Percentiles rank a stretch among this genome's conserved stretches.
phyloP scores from a whole-genome alignment of 768 basidiomycete genomes.

The Vararia minispora region DNA sequence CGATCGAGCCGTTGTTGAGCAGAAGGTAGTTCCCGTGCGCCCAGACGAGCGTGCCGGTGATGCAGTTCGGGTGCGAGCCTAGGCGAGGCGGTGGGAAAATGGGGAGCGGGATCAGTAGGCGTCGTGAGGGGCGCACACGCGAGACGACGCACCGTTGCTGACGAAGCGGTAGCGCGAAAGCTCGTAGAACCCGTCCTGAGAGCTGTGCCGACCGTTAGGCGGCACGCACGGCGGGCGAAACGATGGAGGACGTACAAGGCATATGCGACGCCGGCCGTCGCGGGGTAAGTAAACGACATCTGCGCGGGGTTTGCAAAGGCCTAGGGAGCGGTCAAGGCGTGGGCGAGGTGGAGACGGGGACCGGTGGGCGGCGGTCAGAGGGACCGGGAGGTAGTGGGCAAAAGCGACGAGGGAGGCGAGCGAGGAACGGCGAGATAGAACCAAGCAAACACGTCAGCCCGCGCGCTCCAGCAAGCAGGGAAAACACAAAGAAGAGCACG shows the following conservation, averaged over 20 bases:
- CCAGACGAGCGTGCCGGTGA: slow-evolving; percentile 82
- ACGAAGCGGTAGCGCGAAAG: slow-evolving; percentile 84
- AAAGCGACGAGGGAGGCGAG: too few species aligned
- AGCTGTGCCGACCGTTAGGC: slow-evolving; percentile 31
- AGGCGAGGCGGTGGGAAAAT: slow-evolving; percentile 2
- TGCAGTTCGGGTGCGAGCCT: slow-evolving; percentile 83
- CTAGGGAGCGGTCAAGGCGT: slow-evolving; percentile 27
- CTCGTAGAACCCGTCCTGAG: slow-evolving; percentile 72
- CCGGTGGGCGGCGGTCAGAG: too few species aligned
- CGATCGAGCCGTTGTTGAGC: slow-evolving; percentile 69
- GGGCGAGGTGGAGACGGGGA: too few species aligned
- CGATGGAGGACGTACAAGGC: slow-evolving; percentile 59
- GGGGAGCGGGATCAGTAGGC: neutral
- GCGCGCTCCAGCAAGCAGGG: neutral
- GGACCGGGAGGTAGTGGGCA: too few species aligned
- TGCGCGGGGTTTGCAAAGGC: slow-evolving; percentile 80
- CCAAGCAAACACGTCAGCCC: neutral
- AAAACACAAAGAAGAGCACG: slow-evolving; percentile 24
- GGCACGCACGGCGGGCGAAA: neutral
- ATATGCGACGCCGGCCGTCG: slow-evolving; percentile 76
- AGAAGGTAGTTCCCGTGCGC: slow-evolving; percentile 72
- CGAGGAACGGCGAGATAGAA: too few species aligned
- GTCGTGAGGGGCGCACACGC: too few species aligned
- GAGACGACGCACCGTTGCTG: slow-evolving; percentile 70
- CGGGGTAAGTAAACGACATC: slow-evolving; percentile 73